Conservation (phyloP, 805 yeast species). For the Saccharomycopsis fermentans region DNA sequence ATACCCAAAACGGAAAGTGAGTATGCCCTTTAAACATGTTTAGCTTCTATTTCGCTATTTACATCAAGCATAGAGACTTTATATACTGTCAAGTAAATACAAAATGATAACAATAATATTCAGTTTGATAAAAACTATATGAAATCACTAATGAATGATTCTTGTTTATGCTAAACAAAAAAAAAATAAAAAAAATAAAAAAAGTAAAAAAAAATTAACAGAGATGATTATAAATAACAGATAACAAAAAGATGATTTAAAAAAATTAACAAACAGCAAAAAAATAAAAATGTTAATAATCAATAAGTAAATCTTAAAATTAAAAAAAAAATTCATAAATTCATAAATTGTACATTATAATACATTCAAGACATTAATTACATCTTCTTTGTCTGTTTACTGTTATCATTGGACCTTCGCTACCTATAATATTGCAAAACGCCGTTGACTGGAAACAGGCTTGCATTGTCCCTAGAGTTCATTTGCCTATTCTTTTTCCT, state of each 20-base stretch:
- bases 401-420: not conserved
- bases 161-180: not conserved
- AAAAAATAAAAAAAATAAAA: not conserved
- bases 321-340: not conserved
- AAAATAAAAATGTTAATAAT: not conserved
- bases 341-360: not conserved
- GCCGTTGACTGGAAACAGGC: not conserved
- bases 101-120: not conserved
- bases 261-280: conserved; percentile 1
- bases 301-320: not conserved
- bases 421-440: not conserved
- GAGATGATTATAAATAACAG: not conserved
- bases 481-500: not conserved
- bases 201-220: not conserved
- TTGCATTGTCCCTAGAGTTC: not conserved
- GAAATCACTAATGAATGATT: not conserved
- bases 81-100: not conserved
- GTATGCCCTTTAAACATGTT: not conserved
- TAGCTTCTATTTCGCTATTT: no score
- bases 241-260: not conserved
- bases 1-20: not conserved
- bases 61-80: no score
- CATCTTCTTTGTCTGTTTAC: not conserved
- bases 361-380: not conserved
- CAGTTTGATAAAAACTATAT: no score